Evolutionary conservation across 2,329 filamentous ascomycete genomes (phyloP).

Genomic region (Ophiostoma australiae): DNA sequence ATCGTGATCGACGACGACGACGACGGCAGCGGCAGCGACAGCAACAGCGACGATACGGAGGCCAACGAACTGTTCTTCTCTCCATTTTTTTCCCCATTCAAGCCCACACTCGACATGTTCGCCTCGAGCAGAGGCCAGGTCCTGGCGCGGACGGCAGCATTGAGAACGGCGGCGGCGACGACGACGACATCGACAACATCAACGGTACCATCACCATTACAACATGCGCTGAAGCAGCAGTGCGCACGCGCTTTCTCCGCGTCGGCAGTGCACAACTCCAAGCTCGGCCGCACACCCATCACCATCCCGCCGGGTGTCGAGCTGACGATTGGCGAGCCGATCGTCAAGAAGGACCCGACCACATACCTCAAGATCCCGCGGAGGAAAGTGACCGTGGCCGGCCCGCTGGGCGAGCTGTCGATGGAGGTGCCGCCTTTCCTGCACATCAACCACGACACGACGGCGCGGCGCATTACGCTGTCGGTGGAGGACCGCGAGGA

Average conservation of each 20-base stretch:
- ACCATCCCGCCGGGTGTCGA: slow-evolving; percentile 80
- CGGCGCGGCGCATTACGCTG: slow-evolving; percentile 59
- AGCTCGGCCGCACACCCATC: slow-evolving; percentile 78
- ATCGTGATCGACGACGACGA: slow-evolving; percentile 17
- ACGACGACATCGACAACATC: slow-evolving; percentile 29
- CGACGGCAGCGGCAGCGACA: not conserved
- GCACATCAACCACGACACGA: slow-evolving; percentile 61
- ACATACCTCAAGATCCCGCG: slow-evolving; percentile 58
- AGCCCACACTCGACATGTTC: slow-evolving; percentile 21
- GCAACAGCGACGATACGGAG: not conserved
- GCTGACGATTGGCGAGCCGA: slow-evolving; percentile 62
- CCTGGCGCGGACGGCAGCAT: slow-evolving; percentile 49
- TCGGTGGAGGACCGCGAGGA: slow-evolving; percentile 62
- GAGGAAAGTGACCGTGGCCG: slow-evolving; percentile 68
- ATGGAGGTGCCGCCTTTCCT: slow-evolving; percentile 77
- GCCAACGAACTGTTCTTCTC: not conserved
- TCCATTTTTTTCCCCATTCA: not conserved
- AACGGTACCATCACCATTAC: slow-evolving; percentile 29
- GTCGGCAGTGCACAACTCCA: slow-evolving; percentile 62
- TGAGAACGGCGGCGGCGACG: slow-evolving; percentile 30
- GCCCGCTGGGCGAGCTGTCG: slow-evolving; percentile 74
- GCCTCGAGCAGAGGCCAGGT: slow-evolving; percentile 47
- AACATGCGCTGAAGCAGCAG: not conserved
- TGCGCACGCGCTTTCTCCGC: slow-evolving; percentile 57
- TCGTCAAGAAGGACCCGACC: slow-evolving; percentile 49